phyloP scores from a whole-genome alignment of 208 protist genomes.

The Plasmodiophora brassicae region DNA sequence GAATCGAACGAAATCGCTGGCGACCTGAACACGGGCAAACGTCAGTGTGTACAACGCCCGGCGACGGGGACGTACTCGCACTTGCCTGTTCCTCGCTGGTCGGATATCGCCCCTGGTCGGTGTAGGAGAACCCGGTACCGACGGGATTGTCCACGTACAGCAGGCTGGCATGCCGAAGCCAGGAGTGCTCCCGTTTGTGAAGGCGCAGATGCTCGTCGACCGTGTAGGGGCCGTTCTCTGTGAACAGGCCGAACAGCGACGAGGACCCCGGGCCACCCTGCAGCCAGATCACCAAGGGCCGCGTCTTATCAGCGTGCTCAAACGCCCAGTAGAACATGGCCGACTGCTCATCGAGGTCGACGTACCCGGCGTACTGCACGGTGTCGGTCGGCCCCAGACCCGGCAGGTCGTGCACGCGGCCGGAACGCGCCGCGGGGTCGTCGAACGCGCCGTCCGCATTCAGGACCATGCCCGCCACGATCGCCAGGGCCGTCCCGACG shows the following conservation, averaged over 20 bases:
- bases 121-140: not conserved
- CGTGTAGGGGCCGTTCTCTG: not conserved
- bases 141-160: not conserved
- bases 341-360: not conserved
- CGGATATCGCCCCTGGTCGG: not conserved
- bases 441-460: no score
- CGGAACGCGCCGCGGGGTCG: no score
- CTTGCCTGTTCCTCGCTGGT: not conserved
- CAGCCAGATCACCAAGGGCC: not conserved
- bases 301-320: not conserved
- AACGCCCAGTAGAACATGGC: no score
- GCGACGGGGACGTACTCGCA: no score
- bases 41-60: no score
- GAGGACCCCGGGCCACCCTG: not conserved
- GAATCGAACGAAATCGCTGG: not conserved
- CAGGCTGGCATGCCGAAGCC: not conserved
- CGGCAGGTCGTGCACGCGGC: not conserved
- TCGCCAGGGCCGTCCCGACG: no score
- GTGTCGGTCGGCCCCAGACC: not conserved
- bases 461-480: no score
- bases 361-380: not conserved
- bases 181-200: not conserved
- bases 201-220: not conserved
- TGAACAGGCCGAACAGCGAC: not conserved
- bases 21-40: no score